Evolutionary conservation across 2,329 filamentous ascomycete species (phyloP), one percentile per base, ranked within the genome.

Genomic region (Pseudogymnoascus sp.): DNA sequence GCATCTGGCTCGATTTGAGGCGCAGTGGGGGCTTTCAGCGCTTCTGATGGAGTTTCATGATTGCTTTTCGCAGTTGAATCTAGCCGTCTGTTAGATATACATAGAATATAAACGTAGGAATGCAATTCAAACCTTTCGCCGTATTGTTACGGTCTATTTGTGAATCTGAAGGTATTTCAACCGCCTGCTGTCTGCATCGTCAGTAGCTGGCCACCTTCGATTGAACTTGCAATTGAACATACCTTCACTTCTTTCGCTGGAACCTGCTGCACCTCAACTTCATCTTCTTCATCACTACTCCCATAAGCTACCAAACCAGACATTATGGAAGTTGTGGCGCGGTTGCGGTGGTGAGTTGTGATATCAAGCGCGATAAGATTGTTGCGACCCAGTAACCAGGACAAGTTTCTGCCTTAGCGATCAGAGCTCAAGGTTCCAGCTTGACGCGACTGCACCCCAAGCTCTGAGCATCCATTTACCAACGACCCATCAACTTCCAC

Each of bases 201-300:
- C 57, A 59, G 24, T 59, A 17, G 36, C 36, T 24, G 36, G 33
- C 13, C 33, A 59, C 7, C 17, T 24, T 13, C 21, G 36, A 17
- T 37, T 39, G 5, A 6, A 39, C 9, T 37, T 59, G 57, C 31
- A 44, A 39, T 61, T 41, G 47, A 33, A 54, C 47, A 54, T 33
- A 54, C 47, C 47, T 54, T 33, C 1, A 54, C 58, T 54, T 31
- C 47, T 54, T 59, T 60, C 33, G 60, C 40, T 1, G n/a, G 8
- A 17, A 33, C 4, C 37, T 66, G 59, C n/a, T 64, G 39, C 39
- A 57, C 40, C 13, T 65, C 63, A 10, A 64, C 61, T 57, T 68
- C 64, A 50, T 72, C 72, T 17, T 72, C 72, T 41, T 74, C 73
- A 37, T 74, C 74, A 58, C 74, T 74, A 64, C 74, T 76, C 59